Base-by-base conservation (phyloP, 2,329 filamentous ascomycete species). In the Paracamarosporium sp. region DNA sequence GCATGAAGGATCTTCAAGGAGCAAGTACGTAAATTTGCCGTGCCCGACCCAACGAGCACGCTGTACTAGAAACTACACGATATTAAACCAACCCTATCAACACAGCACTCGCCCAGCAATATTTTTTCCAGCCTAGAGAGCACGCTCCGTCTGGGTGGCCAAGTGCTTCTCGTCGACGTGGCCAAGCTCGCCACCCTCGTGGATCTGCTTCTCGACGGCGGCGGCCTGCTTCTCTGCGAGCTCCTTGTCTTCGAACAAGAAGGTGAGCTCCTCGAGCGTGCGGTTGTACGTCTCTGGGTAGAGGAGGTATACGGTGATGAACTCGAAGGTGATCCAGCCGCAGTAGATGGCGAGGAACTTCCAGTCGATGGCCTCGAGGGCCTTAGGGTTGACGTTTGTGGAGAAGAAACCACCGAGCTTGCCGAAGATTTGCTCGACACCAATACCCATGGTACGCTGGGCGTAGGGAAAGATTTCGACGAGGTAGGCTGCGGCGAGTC, bases 381-480 rank as follows among this genome's bases (percentile, higher is more conserved):
- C 85, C 30, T 86, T 81, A 0, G 86, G 87, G 1, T 86, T 88
- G 59, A 89, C 86, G 79, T 73, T 70, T 38, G 71, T 62, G 44
- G 63, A 68, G 63, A 75, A 75, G 74, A 85, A 85, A 12, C 75
- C 71, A n/a, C 80, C 81, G 3, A 76, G 65, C 50, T 80, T 73
- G 52, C 83, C 83, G 62, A 82, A 86, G 43, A 86, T 78, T 63
- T 86, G 84, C 69, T 84, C 83, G 51, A 85, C 76, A 33, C 82
- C 84, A 57, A 88, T 83, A 73, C 86, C 86, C 56, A 85, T 85
- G 38, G 83, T 82, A 58, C 85, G 81, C 53, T 83, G 79, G 1
- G 82, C 77, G 65, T 84, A 88, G 0, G 86, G 86, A 76, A 85
- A 87, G 0, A 88, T 72, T 60, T 88, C 86, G 22, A 87, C 76